Conservation (phyloP, 495 filamentous ascomycete species). For the Jackrogersella multiformis region DNA sequence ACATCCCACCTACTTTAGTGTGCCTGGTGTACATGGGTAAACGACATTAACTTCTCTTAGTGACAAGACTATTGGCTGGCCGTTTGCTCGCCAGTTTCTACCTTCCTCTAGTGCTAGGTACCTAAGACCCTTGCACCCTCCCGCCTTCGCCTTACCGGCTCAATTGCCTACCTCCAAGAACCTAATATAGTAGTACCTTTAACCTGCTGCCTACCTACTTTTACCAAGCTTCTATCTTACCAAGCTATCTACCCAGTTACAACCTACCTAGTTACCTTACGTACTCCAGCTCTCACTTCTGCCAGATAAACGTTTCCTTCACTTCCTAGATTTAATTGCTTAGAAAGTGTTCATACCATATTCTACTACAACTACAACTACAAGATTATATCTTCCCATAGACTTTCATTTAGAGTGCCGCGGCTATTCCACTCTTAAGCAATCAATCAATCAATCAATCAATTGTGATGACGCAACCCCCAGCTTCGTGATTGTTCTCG, state of each 20-base stretch:
- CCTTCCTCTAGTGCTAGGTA: too few relatives aligned
- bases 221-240: too few relatives aligned
- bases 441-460: neutral
- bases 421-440: neutral
- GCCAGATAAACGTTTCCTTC: neutral
- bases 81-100: constrained; percentile 4
- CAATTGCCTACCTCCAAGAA: neutral
- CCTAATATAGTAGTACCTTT: neutral
- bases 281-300: neutral
- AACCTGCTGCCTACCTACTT: neutral
- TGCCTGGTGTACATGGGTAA: too few relatives aligned
- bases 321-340: neutral
- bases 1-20: neutral
- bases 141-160: neutral
- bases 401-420: neutral
- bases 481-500: constrained; percentile 14
- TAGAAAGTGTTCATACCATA: neutral
- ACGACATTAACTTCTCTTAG: neutral
- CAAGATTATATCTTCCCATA: neutral
- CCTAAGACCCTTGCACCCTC: neutral
- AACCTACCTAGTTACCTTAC: neutral
- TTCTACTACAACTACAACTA: neutral
- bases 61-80: constrained; percentile 4
- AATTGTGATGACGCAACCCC: constrained; percentile 36
- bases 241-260: too few relatives aligned